phyloP scores from a whole-genome alignment of 2,329 filamentous ascomycete genomes.

The Arthroderma sp. region DNA sequence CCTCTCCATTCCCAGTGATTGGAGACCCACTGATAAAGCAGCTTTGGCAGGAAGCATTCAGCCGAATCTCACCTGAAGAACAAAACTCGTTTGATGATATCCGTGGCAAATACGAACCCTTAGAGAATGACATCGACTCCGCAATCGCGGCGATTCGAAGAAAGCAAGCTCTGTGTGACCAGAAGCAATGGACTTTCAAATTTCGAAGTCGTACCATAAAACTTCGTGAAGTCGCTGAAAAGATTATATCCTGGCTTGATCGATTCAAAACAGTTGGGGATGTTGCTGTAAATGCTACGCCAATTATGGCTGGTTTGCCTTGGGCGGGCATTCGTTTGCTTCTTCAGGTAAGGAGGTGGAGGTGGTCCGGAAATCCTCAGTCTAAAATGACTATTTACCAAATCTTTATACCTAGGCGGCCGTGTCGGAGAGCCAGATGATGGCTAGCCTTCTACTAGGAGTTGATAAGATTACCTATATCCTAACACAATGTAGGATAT shows the following conservation, averaged over 20 bases:
- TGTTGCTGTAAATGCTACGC: constrained; percentile 7
- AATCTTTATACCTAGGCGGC: neutral
- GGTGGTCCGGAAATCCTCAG: no score
- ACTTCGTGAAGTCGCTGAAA: neutral
- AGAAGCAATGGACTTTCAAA: neutral
- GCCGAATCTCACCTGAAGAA: no score
- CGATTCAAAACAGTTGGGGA: constrained; percentile 10
- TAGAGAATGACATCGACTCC: neutral
- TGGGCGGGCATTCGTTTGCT: constrained; percentile 11
- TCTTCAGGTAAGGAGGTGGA: constrained; percentile 4
- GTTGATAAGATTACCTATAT: constrained; percentile 4
- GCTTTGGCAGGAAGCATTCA: no score
- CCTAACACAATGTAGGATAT: constrained; percentile 3
- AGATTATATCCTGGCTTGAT: constrained; percentile 3
- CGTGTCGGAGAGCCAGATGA: constrained; percentile 1
- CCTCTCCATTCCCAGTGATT: no score
- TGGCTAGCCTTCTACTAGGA: constrained; percentile 2
- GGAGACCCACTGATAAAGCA: no score
- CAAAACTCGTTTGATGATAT: no score
- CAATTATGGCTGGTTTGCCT: constrained; percentile 9
- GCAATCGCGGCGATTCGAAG: neutral
- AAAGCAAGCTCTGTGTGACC: neutral
- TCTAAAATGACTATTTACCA: neutral
- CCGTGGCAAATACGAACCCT: neutral
- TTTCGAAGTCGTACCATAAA: neutral